Conservation (phyloP, 2,329 filamentous ascomycete species). For the Fusarium agapanthi region DNA sequence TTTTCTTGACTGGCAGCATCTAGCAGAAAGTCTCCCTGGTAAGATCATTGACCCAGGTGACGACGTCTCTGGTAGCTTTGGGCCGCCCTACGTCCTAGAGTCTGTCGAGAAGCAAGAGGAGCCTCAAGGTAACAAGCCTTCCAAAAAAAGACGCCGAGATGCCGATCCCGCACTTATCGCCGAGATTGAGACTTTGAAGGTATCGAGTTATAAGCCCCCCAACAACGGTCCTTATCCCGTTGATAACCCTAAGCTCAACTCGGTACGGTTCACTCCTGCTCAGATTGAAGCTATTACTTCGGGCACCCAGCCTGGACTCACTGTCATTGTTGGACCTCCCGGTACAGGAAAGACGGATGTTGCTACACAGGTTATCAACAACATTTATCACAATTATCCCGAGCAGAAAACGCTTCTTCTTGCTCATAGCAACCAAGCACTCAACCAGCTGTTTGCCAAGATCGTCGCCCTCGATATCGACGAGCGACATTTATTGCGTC, state of each 20-base stretch:
- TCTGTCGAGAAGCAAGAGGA: conserved; percentile 64
- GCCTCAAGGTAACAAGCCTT: conserved; percentile 63
- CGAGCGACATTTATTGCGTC: conserved; percentile 87
- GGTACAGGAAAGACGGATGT: conserved; percentile 99
- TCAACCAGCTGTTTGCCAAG: conserved; percentile 98
- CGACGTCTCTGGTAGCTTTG: conserved; percentile 76
- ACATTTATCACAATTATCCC: conserved; percentile 98
- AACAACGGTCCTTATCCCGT: conserved; percentile 91
- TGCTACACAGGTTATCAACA: conserved; percentile 97
- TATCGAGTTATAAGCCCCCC: conserved; percentile 88
- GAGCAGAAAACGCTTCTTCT: conserved; percentile 89
- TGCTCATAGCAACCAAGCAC: conserved; percentile 95
- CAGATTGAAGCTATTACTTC: conserved; percentile 94
- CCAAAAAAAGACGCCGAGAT: conserved; percentile 89
- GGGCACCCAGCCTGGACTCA: conserved; percentile 92
- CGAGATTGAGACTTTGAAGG: conserved; percentile 74
- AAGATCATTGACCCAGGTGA: conserved; percentile 84
- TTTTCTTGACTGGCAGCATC: conserved; percentile 93
- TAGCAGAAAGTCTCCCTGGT: conserved; percentile 88
- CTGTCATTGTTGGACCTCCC: conserved; percentile 91
- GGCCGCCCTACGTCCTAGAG: conserved; percentile 87
- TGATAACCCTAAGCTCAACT: conserved; percentile 83
- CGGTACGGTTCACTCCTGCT: conserved; percentile 86
- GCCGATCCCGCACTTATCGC: conserved; percentile 71
- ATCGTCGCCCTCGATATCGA: conserved; percentile 97